Conservation (phyloP, 2,329 filamentous ascomycete species). For the Phaeosphaeria sp. region DNA sequence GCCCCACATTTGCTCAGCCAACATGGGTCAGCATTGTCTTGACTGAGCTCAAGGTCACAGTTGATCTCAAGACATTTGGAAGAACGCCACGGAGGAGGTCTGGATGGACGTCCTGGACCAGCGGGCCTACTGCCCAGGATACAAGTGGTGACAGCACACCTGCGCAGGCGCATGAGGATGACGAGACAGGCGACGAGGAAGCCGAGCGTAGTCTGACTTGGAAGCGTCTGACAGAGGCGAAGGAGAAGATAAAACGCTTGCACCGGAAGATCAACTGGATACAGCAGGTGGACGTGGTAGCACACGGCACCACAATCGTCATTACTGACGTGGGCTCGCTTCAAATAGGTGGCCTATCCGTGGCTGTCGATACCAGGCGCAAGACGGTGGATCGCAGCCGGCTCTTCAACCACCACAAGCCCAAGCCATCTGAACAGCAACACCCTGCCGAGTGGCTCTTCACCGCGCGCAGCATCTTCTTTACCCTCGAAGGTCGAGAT, state of each 20-base stretch:
- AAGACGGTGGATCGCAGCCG: slow-evolving; percentile 91
- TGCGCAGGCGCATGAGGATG: slow-evolving; percentile 19
- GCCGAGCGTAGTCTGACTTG: slow-evolving; percentile 73
- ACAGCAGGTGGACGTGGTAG: slow-evolving; percentile 85
- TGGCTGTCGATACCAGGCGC: slow-evolving; percentile 87
- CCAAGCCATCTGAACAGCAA: slow-evolving; percentile 62
- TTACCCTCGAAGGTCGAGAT: slow-evolving; percentile 84
- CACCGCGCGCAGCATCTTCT: slow-evolving; percentile 82
- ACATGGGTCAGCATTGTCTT: slow-evolving; percentile 94
- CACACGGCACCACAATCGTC: slow-evolving; percentile 78
- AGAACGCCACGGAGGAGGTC: slow-evolving; percentile 42
- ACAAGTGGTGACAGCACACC: slow-evolving; percentile 27
- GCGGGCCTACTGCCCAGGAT: slow-evolving; percentile 31
- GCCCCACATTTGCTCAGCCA: slow-evolving; percentile 94
- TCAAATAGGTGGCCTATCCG: slow-evolving; percentile 81
- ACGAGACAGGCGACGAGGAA: slow-evolving; percentile 41
- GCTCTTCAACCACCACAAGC: slow-evolving; percentile 75
- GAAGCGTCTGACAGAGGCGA: slow-evolving; percentile 77
- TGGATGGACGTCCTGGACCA: slow-evolving; percentile 41
- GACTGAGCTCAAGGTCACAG: slow-evolving; percentile 81
- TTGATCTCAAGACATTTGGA: slow-evolving; percentile 74
- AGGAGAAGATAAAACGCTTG: slow-evolving; percentile 84
- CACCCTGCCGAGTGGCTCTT: slow-evolving; percentile 93
- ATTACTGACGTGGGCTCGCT: slow-evolving; percentile 83
- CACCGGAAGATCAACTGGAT: slow-evolving; percentile 90